phyloP scores from a whole-genome alignment of 2,329 filamentous ascomycete genomes.

The Magnaporthiopsis rhizophila region DNA sequence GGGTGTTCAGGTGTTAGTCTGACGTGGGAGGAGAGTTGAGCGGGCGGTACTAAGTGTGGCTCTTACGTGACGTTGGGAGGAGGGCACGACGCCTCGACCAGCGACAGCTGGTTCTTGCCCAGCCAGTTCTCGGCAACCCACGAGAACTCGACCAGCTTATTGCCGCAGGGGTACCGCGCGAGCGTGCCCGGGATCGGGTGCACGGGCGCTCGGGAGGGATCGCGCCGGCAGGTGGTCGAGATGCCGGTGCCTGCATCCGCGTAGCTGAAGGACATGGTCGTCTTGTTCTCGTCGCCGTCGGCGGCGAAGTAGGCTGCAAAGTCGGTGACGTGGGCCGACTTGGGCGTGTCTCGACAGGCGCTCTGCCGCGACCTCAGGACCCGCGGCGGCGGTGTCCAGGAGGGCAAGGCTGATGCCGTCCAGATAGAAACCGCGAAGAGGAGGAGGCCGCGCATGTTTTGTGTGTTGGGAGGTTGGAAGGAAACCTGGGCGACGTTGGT shows the following conservation, averaged over 20 bases:
- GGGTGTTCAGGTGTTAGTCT: too few relatives aligned
- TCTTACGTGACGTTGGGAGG: not conserved
- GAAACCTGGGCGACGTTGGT: not conserved
- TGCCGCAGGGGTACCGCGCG: slow-evolving; percentile 34
- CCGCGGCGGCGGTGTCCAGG: not conserved
- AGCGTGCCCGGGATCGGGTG: slow-evolving; percentile 19
- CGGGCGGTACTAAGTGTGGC: too few relatives aligned
- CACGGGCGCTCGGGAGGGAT: slow-evolving; percentile 31
- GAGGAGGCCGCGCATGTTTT: not conserved
- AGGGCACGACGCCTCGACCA: slow-evolving; percentile 39
- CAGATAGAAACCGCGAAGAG: not conserved
- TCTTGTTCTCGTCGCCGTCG: slow-evolving; percentile 23
- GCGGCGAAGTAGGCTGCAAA: slow-evolving; percentile 12
- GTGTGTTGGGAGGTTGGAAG: not conserved
- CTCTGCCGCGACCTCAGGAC: not conserved
- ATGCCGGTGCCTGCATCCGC: slow-evolving; percentile 30
- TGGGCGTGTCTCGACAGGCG: not conserved
- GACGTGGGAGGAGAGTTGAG: too few relatives aligned
- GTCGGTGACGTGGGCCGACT: not conserved
- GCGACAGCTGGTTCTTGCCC: slow-evolving; percentile 23
- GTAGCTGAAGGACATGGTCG: slow-evolving; percentile 31
- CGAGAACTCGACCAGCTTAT: slow-evolving; percentile 34
- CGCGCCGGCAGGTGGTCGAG: slow-evolving; percentile 32
- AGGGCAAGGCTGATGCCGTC: not conserved
- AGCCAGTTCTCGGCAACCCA: slow-evolving; percentile 19